Evolutionary conservation across 2,329 filamentous ascomycete species (phyloP), one percentile per base, ranked within the genome.

Genomic region (Fusarium subtropicale): DNA sequence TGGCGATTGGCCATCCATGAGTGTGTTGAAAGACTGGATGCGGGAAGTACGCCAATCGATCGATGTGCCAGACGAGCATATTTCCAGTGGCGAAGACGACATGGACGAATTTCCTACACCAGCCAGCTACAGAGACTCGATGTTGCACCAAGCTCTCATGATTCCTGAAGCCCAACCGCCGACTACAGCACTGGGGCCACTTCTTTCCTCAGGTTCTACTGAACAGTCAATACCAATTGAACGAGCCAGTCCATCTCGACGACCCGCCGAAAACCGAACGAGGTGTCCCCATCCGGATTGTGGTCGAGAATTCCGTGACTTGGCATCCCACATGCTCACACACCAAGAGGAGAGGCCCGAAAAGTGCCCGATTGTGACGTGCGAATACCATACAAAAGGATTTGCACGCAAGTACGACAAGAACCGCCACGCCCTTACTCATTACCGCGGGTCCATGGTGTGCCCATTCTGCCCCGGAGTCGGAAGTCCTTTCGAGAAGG

Each of bases 361-460:
- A 77, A 98, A 98, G 79, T 99, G 96, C 78, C 95, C 95, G 0
- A 97, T 98, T 63, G 86, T 91, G 58, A 94, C 91, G 4, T 98
- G 95, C 83, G 94, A 97, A 75, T 98, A 97, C 78, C 92, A 97
- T 80, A 86, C 87, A 72, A 98, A 97, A 79, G 95, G 95, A 0
- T 98, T 98, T 76, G 95, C 95, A 5, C 87, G 95, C 65, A 98
- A 98, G 80, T 99, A 98, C 78, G 96, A 98, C 82, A 97, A 97
- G 85, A 98, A 98, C 79, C 86, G 96, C 15, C 96, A 99, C 78
- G 97, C 95, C 2, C 82, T 98, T 68, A 98, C 95, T 4, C 96
- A 98, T 77, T 99, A 98, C 84, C 97, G 97, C 79, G 95, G 95
- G 11, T 97, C 93, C 16, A 97, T 98, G 94, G 92, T 97, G 10